phyloP scores from a whole-genome alignment of 768 basidiomycete genomes.

The Boletus sp. region DNA sequence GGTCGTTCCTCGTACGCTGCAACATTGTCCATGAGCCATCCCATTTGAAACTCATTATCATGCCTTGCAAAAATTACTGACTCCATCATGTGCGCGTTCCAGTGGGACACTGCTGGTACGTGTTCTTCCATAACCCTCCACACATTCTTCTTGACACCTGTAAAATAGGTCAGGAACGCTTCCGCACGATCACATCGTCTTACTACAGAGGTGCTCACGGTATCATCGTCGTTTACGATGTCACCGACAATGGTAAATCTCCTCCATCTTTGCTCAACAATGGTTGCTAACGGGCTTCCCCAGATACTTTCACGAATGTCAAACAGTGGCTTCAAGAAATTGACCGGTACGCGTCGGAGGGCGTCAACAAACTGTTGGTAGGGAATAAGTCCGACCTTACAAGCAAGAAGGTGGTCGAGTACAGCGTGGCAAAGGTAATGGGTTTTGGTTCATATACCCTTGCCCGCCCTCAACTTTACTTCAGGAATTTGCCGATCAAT shows the following conservation, averaged over 20 bases:
- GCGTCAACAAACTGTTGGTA: conserved; percentile 97
- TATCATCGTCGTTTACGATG: conserved; percentile 98
- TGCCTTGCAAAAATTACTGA: conserved; percentile 7
- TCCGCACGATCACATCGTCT: conserved; percentile 98
- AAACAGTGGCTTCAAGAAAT: conserved; percentile 96
- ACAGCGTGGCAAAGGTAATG: conserved; percentile 78
- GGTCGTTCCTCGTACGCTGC: neutral
- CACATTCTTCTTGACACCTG: conserved; percentile 2
- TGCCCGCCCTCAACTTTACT: conserved; percentile 4
- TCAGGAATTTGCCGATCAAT: conserved; percentile 93
- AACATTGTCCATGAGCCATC: neutral
- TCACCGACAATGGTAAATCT: conserved; percentile 82
- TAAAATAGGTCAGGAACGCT: conserved; percentile 85
- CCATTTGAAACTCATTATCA: neutral
- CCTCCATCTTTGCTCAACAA: neutral
- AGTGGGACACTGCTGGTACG: conserved; percentile 96
- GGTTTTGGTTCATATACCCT: neutral
- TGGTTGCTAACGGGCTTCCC: conserved; percentile 5
- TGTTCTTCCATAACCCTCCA: neutral
- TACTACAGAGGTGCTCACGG: conserved; percentile 99
- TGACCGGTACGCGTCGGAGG: conserved; percentile 94
- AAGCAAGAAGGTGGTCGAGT: conserved; percentile 94
- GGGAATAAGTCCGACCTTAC: conserved; percentile 99
- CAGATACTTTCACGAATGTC: conserved; percentile 93
- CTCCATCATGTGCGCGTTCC: conserved; percentile 15